Base-by-base conservation (phyloP, 2,329 filamentous ascomycete species). In the Botrytis porri region DNA sequence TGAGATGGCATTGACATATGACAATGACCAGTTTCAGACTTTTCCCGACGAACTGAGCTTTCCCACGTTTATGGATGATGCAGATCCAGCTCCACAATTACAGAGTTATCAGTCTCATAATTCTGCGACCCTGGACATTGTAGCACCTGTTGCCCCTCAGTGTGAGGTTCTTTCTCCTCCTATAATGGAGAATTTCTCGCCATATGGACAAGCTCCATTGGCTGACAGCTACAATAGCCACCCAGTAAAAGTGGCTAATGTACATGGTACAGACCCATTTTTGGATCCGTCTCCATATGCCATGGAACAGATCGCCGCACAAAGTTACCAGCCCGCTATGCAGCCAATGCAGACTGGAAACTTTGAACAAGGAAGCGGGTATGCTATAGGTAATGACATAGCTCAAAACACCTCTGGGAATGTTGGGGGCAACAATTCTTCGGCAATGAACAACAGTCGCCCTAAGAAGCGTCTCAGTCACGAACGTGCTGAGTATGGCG, bases 291-390 rank as follows among this genome's bases (percentile, higher is more conserved):
- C n/a, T 29, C 51, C 51, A 29, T 9, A 29, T 32, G 0, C 7
- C 14, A 29, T 32, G 7, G 16, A 0, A 0, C 14, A 29, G 6
- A 3, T 1, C 3, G n/a, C 4, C n/a, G 25, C 10, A 14, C 10
- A 51, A 1, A 5, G 0, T 10, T 4, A 2, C 4, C 9, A 51
- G 10, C 48, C 48, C 20, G 0, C 1, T 12, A 1, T 2, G 25
- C 22, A n/a, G 48, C 25, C 9, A n/a, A 51, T 51, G 22, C 48
- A 51, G 2, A 14, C 1, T n/a, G 51, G 14, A 3, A 18, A 54
- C 51, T 29, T 8, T 2, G 51, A 18, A 16, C 0, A 1, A 54
- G 25, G 3, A 16, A n/a, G 0, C 51, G 1, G 0, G 51, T 12
- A 54, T 29, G 14, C n/a, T 29, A n/a, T 7, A 54, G n/a, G 14